Conservation (phyloP, 2,329 filamentous ascomycete species). For the Sphaceloma murrayae region DNA sequence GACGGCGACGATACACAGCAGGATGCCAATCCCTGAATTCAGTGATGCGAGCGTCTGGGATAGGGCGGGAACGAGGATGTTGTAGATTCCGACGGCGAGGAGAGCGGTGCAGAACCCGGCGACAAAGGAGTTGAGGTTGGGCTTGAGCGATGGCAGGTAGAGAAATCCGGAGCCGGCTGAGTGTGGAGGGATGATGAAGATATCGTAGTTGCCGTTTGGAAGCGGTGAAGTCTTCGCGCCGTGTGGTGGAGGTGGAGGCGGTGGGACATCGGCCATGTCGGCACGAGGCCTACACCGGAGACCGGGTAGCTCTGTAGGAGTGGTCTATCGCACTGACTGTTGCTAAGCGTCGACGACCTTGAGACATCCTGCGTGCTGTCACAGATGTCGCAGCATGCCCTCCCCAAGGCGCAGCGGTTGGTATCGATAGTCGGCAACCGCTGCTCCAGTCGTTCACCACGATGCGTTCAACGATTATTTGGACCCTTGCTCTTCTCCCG, state of each 20-base stretch:
- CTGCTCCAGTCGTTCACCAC: background rate
- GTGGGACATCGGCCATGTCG: slow-evolving; percentile 40
- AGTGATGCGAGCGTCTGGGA: slow-evolving; percentile 55
- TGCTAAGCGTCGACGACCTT: slow-evolving; percentile 1
- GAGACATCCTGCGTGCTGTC: slow-evolving; percentile 13
- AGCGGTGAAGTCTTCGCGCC: slow-evolving; percentile 61
- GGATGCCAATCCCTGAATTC: slow-evolving; percentile 53
- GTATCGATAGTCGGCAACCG: slow-evolving; percentile 4
- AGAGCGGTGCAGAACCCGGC: slow-evolving; percentile 75
- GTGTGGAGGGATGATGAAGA: slow-evolving; percentile 91
- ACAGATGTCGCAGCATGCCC: slow-evolving; percentile 6
- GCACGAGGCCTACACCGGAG: background rate
- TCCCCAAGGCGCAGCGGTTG: slow-evolving; percentile 4
- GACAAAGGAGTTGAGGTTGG: slow-evolving; percentile 81
- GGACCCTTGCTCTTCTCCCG: no score
- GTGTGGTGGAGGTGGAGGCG: slow-evolving; percentile 79
- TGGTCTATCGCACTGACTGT: slow-evolving; percentile 7
- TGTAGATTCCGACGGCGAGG: slow-evolving; percentile 61
- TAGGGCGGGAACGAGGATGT: slow-evolving; percentile 62
- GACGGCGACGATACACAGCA: slow-evolving; percentile 61
- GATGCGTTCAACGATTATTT: no score
- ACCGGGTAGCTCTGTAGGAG: background rate
- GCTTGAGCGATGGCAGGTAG: slow-evolving; percentile 81
- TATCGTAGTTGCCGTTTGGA: slow-evolving; percentile 87
- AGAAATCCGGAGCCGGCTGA: slow-evolving; percentile 82